Evolutionary conservation across 805 yeast species (phyloP), one percentile per base, ranked within the genome.

Genomic region (Kurtzmaniella fragi): DNA sequence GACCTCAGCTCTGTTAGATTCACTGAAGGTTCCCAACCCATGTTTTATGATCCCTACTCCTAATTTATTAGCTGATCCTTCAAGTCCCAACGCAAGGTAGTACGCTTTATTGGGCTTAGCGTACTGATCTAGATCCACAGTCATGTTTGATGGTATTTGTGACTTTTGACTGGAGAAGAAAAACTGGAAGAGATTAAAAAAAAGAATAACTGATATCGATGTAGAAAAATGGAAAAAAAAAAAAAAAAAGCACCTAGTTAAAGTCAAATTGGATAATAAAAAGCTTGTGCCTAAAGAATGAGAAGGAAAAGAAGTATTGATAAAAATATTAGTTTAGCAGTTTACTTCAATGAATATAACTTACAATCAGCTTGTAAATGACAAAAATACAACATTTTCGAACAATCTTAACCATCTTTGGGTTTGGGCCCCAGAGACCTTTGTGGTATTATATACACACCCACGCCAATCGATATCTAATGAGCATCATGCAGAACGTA

Each of bases 61-160:
- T 2, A 93, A 71, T 57, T 93, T 93, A 59, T 93, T 93, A 13
- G 99, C 99, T 0, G 97, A 88, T 1, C 99, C 99, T 59, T 93
- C 99, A 26, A 93, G 71, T 1, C 99, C 99, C 1, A 93, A 54
- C 0, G 96, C 96, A 10, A 85, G 59, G 50, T 82, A 84, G 51
- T 69, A 66, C 44, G 61, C 64, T 52, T 68, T 66, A 4, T 69
- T 74, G 1, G 69, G 67, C 40, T 62, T 64, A 12, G 62, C 56
- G 48, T 55, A 63, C 32, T 53, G 44, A 49, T 78, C 83, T 27
- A 78, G 61, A 48, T 74, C 71, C 4, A 73, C 73, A 54, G 65
- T 67, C 59, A 55, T 54, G 16, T 5, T 5, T n/a, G 31, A 13
- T 12, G 31, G 9, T 28, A n/a, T 28, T 28, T 12, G 8, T 28